Base-by-base conservation (phyloP, 768 basidiomycete genomes). In the Phaffia australis region DNA sequence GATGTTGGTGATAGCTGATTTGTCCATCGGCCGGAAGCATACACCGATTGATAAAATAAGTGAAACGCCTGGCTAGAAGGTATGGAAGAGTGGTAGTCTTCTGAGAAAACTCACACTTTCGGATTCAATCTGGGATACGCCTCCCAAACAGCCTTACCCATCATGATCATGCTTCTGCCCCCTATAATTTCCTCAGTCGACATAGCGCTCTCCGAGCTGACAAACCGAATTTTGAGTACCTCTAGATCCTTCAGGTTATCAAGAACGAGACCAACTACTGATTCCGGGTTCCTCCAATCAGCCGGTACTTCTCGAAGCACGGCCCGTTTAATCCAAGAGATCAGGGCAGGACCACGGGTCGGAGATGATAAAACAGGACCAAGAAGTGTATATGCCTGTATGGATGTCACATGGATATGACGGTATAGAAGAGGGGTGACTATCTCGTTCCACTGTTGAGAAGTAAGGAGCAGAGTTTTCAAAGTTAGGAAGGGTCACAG, bases 1-100 rank as follows among this genome's bases (percentile, higher is more conserved):
- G 66, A 23, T 67, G 66, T 55, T 62, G 60, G 29, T 67, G 66
- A 32, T 50, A 67, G 64, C 64, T 65, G 51, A 1, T 32, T 14
- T 14, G 23, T 4, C 6, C 5, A 23, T 27, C 5, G 15, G 15
- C n/a, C 11, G 35, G 35, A 42, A 42, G 35, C 35, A 42, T 5
- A 64, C 15, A 14, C 47, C 0, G 27, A 23, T 25, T 29, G 18
- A 7, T 21, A 32, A 15, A 32, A 15, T 19, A 15, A 50, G 46
- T 29, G 30, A 19, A 50, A 30, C 27, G 11, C 19, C n/a, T n/a
- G n/a, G n/a, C n/a, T n/a, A n/a, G 4, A 15, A 5, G 29, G 25
- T 14, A 23, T 35, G 11, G 50, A 7, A 25, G 14, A 16, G 19
- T 35, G 11, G 11, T 11, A 42, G 35, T 42, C 35, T 5, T 42